A percentile compares a stretch with the other conserved stretches of the same genome.
phyloP scores from a whole-genome alignment of 352 stramenopile species.

The Globisporangium iwayamae region DNA sequence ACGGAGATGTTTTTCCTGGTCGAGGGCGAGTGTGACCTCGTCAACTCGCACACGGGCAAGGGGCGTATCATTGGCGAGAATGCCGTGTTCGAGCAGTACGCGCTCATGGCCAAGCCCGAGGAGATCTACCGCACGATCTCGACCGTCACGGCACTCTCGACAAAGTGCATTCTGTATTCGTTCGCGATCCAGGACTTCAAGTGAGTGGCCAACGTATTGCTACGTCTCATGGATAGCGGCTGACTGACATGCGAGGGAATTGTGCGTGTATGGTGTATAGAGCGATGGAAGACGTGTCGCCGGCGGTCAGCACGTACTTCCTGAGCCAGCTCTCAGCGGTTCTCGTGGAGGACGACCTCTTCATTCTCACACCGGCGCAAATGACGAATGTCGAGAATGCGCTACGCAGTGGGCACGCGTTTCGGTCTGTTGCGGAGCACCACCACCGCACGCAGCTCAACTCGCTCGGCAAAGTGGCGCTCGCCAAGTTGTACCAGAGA shows the following conservation, averaged over 20 bases:
- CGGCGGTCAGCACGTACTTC: constrained; percentile 78
- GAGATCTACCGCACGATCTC: constrained; percentile 79
- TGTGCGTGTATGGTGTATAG: constrained; percentile 17
- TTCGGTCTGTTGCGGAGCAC: constrained; percentile 60
- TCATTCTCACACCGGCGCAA: constrained; percentile 46
- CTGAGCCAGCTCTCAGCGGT: constrained; percentile 72
- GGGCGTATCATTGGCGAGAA: constrained; percentile 66
- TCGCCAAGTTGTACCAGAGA: constrained; percentile 60
- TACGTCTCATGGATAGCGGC: neutral
- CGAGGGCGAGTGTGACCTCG: constrained; percentile 75
- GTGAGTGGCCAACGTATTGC: constrained; percentile 22
- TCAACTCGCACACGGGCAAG: constrained; percentile 60
- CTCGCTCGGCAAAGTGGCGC: constrained; percentile 53
- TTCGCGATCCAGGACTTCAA: constrained; percentile 76
- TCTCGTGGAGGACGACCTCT: constrained; percentile 67
- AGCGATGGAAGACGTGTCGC: constrained; percentile 57
- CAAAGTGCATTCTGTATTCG: constrained; percentile 77
- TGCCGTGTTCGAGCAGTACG: constrained; percentile 81
- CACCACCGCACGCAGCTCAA: constrained; percentile 45
- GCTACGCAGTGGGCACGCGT: constrained; percentile 50
- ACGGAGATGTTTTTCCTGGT: constrained; percentile 85
- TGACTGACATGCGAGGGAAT: neutral
- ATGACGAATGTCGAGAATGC: constrained; percentile 48
- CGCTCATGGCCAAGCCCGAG: constrained; percentile 58
- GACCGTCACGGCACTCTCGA: constrained; percentile 61